Conservation (phyloP, 2,329 filamentous ascomycete species). For the Neocucurbitaria cava region DNA sequence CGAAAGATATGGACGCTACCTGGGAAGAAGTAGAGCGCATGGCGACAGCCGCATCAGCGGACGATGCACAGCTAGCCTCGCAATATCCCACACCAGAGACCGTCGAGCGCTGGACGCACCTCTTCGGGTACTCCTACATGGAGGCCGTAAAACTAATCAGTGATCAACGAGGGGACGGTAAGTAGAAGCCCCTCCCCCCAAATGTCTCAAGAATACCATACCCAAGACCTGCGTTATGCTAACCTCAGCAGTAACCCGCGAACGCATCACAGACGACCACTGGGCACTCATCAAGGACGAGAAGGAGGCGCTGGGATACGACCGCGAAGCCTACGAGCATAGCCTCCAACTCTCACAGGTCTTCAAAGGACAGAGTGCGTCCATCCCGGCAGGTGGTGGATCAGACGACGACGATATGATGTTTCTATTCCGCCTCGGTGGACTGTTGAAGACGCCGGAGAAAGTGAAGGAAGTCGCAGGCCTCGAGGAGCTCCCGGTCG, state of each 20-base stretch:
- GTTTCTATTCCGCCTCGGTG: slow-evolving; percentile 40
- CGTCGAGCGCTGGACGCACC: slow-evolving; percentile 42
- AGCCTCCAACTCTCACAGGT: slow-evolving; percentile 36
- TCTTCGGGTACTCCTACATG: slow-evolving; percentile 42
- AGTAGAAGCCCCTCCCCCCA: not conserved
- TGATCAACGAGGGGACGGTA: slow-evolving; percentile 39
- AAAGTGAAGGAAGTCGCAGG: slow-evolving; percentile 36
- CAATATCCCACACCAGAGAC: slow-evolving; percentile 26
- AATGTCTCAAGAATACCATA: not conserved
- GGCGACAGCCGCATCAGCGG: slow-evolving; percentile 15
- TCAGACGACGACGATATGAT: slow-evolving; percentile 23
- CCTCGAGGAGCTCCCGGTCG: slow-evolving; percentile 35
- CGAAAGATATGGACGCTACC: slow-evolving; percentile 5
- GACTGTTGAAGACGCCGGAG: slow-evolving; percentile 29
- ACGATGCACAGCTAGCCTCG: slow-evolving; percentile 17
- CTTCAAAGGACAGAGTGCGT: slow-evolving; percentile 30
- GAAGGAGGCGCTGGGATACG: slow-evolving; percentile 45
- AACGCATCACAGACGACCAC: slow-evolving; percentile 45
- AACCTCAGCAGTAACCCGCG: slow-evolving; percentile 28
- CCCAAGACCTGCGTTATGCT: not conserved
- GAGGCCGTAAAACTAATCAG: slow-evolving; percentile 44
- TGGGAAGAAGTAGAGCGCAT: slow-evolving; percentile 28
- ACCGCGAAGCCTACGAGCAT: slow-evolving; percentile 52
- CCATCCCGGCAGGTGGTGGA: slow-evolving; percentile 19
- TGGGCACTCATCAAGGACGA: slow-evolving; percentile 41